These are phyloP conservation scores for Hyaloscypha variabilis DNA, from an alignment of 495 filamentous ascomycete species.

Conservation along the genomic window DNA sequence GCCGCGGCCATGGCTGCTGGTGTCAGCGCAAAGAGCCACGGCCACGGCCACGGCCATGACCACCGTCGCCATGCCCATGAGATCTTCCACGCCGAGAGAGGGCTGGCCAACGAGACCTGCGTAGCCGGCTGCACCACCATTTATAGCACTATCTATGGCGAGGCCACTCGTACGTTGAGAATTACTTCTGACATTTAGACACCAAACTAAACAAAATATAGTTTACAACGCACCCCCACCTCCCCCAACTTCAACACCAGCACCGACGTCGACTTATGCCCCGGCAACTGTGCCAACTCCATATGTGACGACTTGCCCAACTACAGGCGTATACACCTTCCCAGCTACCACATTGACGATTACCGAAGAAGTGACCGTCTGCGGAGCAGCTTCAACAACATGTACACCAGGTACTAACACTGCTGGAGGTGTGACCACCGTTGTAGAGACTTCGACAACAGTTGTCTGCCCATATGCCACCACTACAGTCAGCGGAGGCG, in stretches of 20 bases:
- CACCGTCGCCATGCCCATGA: constrained; percentile 56
- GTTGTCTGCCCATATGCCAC: constrained; percentile 76
- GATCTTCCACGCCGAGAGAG: constrained; percentile 44
- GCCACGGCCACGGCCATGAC: constrained; percentile 56
- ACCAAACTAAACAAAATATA: constrained; percentile 2
- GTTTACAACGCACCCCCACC: constrained; percentile 33
- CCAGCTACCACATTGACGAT: constrained; percentile 74
- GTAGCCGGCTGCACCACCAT: constrained; percentile 64
- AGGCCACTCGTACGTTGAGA: constrained; percentile 46
- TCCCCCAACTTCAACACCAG: constrained; percentile 30
- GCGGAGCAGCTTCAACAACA: constrained; percentile 62
- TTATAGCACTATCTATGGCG: constrained; percentile 58
- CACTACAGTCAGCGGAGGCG: constrained; percentile 57
- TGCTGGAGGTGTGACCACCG: constrained; percentile 75
- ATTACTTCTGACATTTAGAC: constrained; percentile 1
- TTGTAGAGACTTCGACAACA: constrained; percentile 70
- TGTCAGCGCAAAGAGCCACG: constrained; percentile 63
- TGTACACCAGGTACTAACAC: constrained; percentile 70
- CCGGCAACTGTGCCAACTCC: constrained; percentile 60
- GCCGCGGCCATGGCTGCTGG: constrained; percentile 65
- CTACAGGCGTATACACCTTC: constrained; percentile 79
- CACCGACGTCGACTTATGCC: constrained; percentile 26
- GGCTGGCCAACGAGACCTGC: constrained; percentile 46
- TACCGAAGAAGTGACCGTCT: constrained; percentile 65
- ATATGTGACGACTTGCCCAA: constrained; percentile 66